Conservation (phyloP, 768 basidiomycete genomes). For the Trametes cinnabarina region DNA sequence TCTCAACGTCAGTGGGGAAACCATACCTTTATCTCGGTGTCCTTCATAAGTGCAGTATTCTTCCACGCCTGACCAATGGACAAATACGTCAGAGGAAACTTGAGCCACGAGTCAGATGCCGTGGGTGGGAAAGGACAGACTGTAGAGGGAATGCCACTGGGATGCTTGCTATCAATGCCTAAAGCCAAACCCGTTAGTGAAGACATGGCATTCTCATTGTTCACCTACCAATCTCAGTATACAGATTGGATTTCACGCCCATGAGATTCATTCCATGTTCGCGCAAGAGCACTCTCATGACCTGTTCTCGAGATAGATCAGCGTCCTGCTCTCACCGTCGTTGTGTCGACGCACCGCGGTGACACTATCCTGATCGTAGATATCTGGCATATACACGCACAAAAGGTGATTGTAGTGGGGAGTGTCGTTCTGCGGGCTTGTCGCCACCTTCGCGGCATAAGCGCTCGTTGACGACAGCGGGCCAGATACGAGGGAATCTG, state of each 20-base stretch:
- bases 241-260: constrained; percentile 72
- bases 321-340: too few relatives aligned
- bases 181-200: background rate
- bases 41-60: constrained; percentile 54
- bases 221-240: constrained; percentile 54
- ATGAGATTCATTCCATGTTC: constrained; percentile 63
- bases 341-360: constrained; percentile 41
- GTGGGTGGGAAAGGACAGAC: constrained; percentile 35
- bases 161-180: constrained; percentile 77
- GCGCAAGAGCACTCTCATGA: constrained; percentile 66
- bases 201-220: background rate
- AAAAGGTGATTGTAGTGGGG: constrained; percentile 61
- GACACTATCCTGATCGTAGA: constrained; percentile 61
- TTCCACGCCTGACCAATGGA: constrained; percentile 59
- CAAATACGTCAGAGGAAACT: constrained; percentile 1
- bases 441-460: constrained; percentile 62
- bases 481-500: constrained; percentile 66
- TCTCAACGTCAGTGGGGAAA: background rate
- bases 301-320: constrained; percentile 34
- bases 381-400: constrained; percentile 69
- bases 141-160: constrained; percentile 69
- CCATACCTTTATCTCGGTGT: constrained; percentile 61
- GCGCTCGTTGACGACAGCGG: constrained; percentile 60
- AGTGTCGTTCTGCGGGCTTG: constrained; percentile 47
- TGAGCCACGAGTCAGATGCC: background rate